Evolutionary conservation across 2,329 filamentous ascomycete genomes (phyloP), one percentile per base, ranked within the genome.

Genomic region (Trichophyton schoenleinii): DNA sequence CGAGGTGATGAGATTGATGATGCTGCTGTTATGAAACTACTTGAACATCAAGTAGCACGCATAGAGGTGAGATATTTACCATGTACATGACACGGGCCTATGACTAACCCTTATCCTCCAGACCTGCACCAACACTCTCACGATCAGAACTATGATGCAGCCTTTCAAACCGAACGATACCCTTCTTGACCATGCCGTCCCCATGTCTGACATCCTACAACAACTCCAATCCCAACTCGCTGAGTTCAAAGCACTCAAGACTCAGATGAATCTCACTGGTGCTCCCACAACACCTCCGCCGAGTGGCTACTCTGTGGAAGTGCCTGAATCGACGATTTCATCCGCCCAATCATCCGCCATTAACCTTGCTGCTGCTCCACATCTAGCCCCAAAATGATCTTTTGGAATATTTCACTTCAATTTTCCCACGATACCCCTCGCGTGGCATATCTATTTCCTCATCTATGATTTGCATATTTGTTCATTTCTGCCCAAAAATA

Each of bases 41-140:
- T 97, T 73, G 91, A 95, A 72, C 91, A 97, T 71, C 91, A 96
- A 80, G 88, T 99, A 67, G 91, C 88, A 72, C 85, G 94, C 69
- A 95, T 99, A 72, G 94, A 99, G 85, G 91, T 95, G 79, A 75
- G 58, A 58, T 18, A n/a, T n/a, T 6, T 36, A 25, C 3, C 9
- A n/a, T 38, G 34, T 38, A 38, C 34, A 13, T 13, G 3, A 38
- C 34, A 13, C 34, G 2, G 9, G 11, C 3, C 9, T 38, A 38
- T 38, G 36, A n/a, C 18, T 38, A 15, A 59, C 6, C 22, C 66
- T 46, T 46, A 66, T 71, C 7, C 66, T 71, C 11, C 66, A 95
- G 90, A 87, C 89, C 59, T 94, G 89, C 70, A 82, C 91, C 67
- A 88, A 87, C 36, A 90, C 89, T 0, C 81, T 96, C 58, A 79